Conservation (phyloP, 768 basidiomycete species). For the Russula brevipes region DNA sequence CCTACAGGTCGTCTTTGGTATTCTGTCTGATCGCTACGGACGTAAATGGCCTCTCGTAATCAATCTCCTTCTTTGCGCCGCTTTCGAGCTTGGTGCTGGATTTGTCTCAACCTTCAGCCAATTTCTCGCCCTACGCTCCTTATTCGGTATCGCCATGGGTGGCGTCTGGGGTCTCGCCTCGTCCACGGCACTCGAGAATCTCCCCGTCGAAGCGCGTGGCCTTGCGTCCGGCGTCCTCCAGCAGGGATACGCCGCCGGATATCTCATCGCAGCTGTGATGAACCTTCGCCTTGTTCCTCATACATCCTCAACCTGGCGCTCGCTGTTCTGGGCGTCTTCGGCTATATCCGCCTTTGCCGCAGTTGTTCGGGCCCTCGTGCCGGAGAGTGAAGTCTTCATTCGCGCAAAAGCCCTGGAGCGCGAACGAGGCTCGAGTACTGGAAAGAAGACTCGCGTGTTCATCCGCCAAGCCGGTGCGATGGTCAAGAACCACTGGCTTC, state of each 20-base stretch:
- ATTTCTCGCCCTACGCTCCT: slow-evolving; percentile 79
- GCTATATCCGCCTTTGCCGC: slow-evolving; percentile 75
- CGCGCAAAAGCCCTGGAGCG: slow-evolving; percentile 53
- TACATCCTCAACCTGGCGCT: slow-evolving; percentile 50
- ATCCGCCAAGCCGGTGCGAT: slow-evolving; percentile 65
- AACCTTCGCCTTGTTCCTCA: slow-evolving; percentile 59
- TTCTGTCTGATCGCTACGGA: slow-evolving; percentile 81
- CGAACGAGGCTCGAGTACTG: slow-evolving; percentile 36
- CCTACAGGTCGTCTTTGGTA: slow-evolving; percentile 61
- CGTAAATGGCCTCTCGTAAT: slow-evolving; percentile 88
- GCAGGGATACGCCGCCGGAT: slow-evolving; percentile 88
- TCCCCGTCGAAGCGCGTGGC: slow-evolving; percentile 86
- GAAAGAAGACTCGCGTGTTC: slow-evolving; percentile 64
- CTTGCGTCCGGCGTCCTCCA: slow-evolving; percentile 81
- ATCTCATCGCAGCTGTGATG: slow-evolving; percentile 77
- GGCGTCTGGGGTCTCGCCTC: slow-evolving; percentile 85
- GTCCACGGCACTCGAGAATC: slow-evolving; percentile 80
- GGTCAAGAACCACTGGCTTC: slow-evolving; percentile 76
- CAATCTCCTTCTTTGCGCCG: slow-evolving; percentile 68
- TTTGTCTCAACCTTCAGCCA: slow-evolving; percentile 70
- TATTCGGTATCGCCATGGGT: slow-evolving; percentile 88
- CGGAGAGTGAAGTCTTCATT: slow-evolving; percentile 75
- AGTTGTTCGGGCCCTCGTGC: slow-evolving; percentile 55
- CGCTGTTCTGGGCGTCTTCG: slow-evolving; percentile 75
- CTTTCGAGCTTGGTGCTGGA: slow-evolving; percentile 73